phyloP scores from a whole-genome alignment of 192 early-diverging fungal genomes.

The Coemansia sp. region DNA sequence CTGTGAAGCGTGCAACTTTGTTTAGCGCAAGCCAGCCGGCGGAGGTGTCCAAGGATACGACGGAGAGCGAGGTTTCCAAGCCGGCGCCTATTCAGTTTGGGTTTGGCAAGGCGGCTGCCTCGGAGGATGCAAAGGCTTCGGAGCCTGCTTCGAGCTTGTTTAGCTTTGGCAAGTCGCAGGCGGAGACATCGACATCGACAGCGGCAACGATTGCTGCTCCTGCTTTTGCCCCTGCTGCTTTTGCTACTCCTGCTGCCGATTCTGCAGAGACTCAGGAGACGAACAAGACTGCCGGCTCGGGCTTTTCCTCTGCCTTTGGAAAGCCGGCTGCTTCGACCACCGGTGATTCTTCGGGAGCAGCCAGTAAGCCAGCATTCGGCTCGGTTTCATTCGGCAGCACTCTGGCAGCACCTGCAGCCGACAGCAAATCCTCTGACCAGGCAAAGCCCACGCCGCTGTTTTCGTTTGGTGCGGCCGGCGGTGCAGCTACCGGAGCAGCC shows the following conservation, averaged over 20 bases:
- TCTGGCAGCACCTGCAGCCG: too few relatives aligned
- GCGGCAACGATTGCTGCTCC: too few relatives aligned
- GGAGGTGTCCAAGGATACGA: not conserved
- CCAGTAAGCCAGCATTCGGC: conserved; percentile 16
- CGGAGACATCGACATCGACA: not conserved
- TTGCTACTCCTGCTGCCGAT: not conserved
- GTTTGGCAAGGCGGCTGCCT: not conserved
- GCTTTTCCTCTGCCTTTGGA: conserved; percentile 22
- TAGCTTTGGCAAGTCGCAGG: conserved; percentile 11
- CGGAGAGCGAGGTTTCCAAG: not conserved
- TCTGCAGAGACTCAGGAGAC: conserved; percentile 2
- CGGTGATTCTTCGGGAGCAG: conserved; percentile 2
- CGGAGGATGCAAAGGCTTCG: not conserved
- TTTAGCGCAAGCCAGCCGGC: conserved; percentile 8
- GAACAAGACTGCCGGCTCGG: conserved; percentile 8
- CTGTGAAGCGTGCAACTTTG: not conserved
- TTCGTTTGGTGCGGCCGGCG: too few relatives aligned
- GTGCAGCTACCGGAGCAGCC: too few relatives aligned
- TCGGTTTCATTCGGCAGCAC: conserved; percentile 2
- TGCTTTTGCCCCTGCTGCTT: not conserved
- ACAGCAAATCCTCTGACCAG: too few relatives aligned
- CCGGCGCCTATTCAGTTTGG: not conserved
- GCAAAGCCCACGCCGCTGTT: not conserved
- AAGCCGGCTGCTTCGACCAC: conserved; percentile 19
- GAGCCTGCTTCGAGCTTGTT: not conserved